phyloP scores from a whole-genome alignment of 2,329 filamentous ascomycete species.

The Seiridium unicorne region DNA sequence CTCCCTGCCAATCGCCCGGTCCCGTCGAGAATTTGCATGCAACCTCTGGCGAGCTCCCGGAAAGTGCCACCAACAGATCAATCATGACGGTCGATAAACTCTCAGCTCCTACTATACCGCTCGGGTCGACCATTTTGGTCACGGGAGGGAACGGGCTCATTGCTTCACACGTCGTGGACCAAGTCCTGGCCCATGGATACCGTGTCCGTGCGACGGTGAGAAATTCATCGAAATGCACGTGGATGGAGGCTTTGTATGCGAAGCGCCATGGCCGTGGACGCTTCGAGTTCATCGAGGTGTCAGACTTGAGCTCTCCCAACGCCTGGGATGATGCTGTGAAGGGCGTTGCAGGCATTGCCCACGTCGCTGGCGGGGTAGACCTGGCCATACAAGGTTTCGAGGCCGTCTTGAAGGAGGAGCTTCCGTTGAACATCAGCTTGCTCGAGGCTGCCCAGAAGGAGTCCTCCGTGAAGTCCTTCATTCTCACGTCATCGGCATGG shows the following conservation, averaged over 20 bases:
- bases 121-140: constrained; percentile 2
- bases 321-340: constrained; percentile 3
- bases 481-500: constrained; percentile 30
- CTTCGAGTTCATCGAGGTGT: constrained; percentile 3
- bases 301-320: background rate
- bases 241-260: background rate
- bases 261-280: constrained; percentile 1
- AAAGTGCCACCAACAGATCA: background rate
- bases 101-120: background rate
- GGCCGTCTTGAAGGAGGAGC: constrained; percentile 17
- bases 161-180: constrained; percentile 36
- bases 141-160: constrained; percentile 38
- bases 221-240: background rate
- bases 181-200: constrained; percentile 37
- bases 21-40: too few species aligned
- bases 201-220: constrained; percentile 32
- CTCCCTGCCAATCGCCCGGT: too few species aligned
- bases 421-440: constrained; percentile 14
- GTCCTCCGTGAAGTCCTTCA: constrained; percentile 23
- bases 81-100: background rate
- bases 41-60: too few species aligned
- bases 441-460: constrained; percentile 23
- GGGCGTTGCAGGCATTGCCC: constrained; percentile 20
- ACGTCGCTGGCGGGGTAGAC: constrained; percentile 21
- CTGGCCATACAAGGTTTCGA: constrained; percentile 22